Percentiles rank a stretch among this genome's conserved stretches.
These are phyloP conservation scores for Aspergillus pseudoglaucus DNA, from an alignment of 2,329 filamentous ascomycete genomes.

Conservation along the genomic window DNA sequence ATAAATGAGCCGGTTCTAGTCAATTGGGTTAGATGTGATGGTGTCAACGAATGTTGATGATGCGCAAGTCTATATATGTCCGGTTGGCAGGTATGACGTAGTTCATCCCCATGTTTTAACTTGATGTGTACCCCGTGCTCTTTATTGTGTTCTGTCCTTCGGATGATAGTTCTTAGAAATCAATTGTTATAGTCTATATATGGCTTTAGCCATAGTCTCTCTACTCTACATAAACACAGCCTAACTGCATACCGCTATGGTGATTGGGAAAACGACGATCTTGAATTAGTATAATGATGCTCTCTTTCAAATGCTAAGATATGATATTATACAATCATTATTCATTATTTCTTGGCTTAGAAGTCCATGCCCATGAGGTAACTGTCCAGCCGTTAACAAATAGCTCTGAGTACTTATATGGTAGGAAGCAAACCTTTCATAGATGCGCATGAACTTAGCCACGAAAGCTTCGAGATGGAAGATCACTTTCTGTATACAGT, in stretches of 20 bases:
- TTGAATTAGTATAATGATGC: neutral
- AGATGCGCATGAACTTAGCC: slow-evolving; percentile 94
- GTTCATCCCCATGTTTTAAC: neutral
- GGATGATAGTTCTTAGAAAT: neutral
- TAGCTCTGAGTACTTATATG: neutral
- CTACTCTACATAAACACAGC: neutral
- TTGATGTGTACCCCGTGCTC: no score
- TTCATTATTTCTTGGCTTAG: slow-evolving; percentile 24
- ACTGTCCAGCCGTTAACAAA: slow-evolving; percentile 39
- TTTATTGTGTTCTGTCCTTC: no score
- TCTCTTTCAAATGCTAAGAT: slow-evolving; percentile 1
- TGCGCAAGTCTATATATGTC: neutral
- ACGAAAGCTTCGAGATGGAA: slow-evolving; percentile 98
- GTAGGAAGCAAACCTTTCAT: slow-evolving; percentile 66
- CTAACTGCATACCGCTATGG: no score
- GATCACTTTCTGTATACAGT: slow-evolving; percentile 65
- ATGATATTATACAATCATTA: slow-evolving; percentile 23
- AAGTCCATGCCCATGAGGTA: slow-evolving; percentile 72
- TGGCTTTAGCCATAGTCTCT: neutral
- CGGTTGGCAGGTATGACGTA: slow-evolving; percentile 12
- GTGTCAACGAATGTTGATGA: neutral
- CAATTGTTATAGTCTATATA: neutral
- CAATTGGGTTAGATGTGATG: neutral
- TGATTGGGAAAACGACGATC: neutral
- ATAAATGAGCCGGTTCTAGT: no score